Base-by-base conservation (phyloP, 2,329 filamentous ascomycete genomes). In the Hymenoscyphus fraxineus region DNA sequence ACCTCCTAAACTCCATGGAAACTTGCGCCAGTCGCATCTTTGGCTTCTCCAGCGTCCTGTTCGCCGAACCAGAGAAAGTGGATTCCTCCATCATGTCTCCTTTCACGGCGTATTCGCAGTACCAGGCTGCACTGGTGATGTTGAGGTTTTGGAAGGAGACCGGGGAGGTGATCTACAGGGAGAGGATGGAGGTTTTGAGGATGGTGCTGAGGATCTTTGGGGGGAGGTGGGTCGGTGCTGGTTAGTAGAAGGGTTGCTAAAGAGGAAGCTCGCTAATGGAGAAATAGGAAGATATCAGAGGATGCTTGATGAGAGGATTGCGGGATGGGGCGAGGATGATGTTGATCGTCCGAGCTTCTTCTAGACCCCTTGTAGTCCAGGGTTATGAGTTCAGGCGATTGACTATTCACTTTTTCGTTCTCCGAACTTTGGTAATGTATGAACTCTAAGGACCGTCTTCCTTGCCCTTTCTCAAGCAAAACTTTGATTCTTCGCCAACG, bases 61-160 rank as follows among this genome's bases (percentile, higher is more conserved):
- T 47, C 38, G 9, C 15, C 7, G 22, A 62, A 10, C 13, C 10
- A 19, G 56, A 59, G 38, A 56, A 3, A 59, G 39, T 62, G 10
- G 19, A 55, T 19, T 7, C 35, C 15, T 12, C 16, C 3, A 10
- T 41, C 12, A 61, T 59, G 35, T 61, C 61, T 7, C 64, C 64
- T 1, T 66, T 59, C 27, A 51, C 51, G 10, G 27, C 64, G 5
- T 62, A 64, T 51, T 41, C 58, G 35, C 54, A 58, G 15, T 66
- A 54, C 35, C 61, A 66, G 56, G 61, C 64, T 32, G 59, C 58
- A 9, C n/a, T 66, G 19, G 56, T 66, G 12, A 59, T 61, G 6
- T 56, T 61, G 22, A 54, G 61, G 56, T 38, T 63, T 35, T 64
- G 61, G 64, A 66, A 59, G 41, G 44, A 62, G 38, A 64, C 16